These are phyloP conservation scores for Peniophora sp. DNA, from an alignment of 1,284 basidiomycete genomes.

Conservation along the genomic window DNA sequence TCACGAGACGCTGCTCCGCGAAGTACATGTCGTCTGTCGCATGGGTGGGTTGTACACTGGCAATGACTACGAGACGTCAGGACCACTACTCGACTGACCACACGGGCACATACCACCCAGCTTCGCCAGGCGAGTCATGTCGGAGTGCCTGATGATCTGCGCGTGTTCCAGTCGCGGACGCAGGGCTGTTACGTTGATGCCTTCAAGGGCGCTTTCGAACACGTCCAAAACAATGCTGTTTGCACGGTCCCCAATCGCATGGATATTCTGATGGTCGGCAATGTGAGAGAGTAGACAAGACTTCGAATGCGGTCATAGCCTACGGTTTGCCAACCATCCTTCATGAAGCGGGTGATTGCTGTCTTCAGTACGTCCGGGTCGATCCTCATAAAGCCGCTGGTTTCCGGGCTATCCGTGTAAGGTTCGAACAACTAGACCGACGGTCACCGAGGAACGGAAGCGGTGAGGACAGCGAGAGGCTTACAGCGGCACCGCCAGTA, in stretches of 20 bases:
- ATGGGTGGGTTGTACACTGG: conserved; percentile 85
- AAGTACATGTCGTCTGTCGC: conserved; percentile 90
- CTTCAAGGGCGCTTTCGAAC: conserved; percentile 62
- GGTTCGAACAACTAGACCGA: conserved; percentile 56
- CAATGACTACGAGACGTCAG: conserved; percentile 44
- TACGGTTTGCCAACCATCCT: conserved; percentile 78
- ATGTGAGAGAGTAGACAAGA: conserved; percentile 4
- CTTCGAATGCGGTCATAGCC: conserved; percentile 21
- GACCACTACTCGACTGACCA: conserved; percentile 1
- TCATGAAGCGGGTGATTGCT: conserved; percentile 62
- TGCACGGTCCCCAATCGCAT: conserved; percentile 88
- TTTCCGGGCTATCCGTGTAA: conserved; percentile 74
- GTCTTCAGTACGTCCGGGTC: conserved; percentile 54
- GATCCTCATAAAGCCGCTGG: conserved; percentile 72
- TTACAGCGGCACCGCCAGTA: conserved; percentile 82
- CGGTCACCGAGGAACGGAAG: conserved; percentile 4
- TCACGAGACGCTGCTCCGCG: conserved; percentile 71
- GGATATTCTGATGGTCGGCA: conserved; percentile 56
- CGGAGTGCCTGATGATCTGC: conserved; percentile 69
- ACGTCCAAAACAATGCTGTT: conserved; percentile 80
- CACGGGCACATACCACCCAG: conserved; percentile 54
- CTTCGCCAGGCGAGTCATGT: conserved; percentile 67
- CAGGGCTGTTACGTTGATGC: conserved; percentile 51
- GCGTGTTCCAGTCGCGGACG: conserved; percentile 87
- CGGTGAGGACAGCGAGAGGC: conserved; percentile 14